Conservation (phyloP, 495 filamentous ascomycete genomes). For the Hapsidospora chrysogenum region DNA sequence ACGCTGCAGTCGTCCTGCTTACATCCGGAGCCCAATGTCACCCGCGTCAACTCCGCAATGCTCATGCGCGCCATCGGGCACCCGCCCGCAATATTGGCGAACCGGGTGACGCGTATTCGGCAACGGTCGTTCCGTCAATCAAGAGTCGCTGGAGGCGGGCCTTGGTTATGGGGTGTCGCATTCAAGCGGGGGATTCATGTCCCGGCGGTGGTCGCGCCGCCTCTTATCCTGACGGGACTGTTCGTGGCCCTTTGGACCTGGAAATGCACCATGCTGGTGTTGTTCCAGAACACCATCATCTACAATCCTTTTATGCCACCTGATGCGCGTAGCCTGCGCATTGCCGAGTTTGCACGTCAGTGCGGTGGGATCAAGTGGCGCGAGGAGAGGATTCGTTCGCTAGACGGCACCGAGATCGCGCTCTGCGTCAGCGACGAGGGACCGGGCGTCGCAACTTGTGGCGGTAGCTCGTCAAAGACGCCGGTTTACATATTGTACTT, state of each 20-base stretch:
- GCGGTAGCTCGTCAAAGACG: not conserved
- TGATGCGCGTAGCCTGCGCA: conserved; percentile 36
- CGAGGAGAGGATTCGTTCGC: conserved; percentile 31
- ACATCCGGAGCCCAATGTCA: no score
- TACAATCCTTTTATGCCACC: conserved; percentile 65
- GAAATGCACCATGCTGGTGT: conserved; percentile 67
- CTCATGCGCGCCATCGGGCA: no score
- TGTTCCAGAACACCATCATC: conserved; percentile 72
- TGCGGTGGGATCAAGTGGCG: conserved; percentile 47
- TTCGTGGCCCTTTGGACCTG: conserved; percentile 53
- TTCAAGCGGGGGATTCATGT: no score
- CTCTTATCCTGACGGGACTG: conserved; percentile 48
- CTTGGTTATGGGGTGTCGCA: no score
- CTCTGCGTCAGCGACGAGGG: conserved; percentile 25
- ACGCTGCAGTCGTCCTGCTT: no score
- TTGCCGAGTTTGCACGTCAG: conserved; percentile 38
- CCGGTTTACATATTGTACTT: conserved; percentile 39
- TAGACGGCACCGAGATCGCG: conserved; percentile 44
- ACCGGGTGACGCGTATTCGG: no score
- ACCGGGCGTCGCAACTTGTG: no score
- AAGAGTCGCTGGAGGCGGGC: no score
- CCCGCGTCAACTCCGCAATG: no score
- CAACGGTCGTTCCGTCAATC: no score
- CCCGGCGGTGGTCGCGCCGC: conserved; percentile 41
- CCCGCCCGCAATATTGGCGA: no score